Evolutionary conservation across 768 basidiomycete genomes (phyloP).

Genomic region (Tricholoma flavovirens): DNA sequence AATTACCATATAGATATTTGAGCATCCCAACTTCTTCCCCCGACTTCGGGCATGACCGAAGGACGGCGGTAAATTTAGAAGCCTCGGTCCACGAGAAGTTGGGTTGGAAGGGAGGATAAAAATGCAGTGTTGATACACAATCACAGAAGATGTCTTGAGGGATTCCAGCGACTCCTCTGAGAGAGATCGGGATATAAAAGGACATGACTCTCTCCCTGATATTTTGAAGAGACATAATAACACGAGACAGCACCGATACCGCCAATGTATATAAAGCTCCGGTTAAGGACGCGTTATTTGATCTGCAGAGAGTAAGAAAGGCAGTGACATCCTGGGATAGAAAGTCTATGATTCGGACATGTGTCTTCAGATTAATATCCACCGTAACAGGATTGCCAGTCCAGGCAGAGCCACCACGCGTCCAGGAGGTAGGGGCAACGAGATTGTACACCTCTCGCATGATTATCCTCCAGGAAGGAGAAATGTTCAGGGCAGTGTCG

Average conservation of each 20-base stretch:
- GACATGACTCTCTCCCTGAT: conserved; percentile 14
- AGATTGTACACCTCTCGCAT: conserved; percentile 17
- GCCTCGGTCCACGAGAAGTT: conserved; percentile 29
- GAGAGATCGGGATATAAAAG: conserved; percentile 25
- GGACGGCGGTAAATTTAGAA: conserved; percentile 18
- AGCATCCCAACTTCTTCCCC: conserved; percentile 27
- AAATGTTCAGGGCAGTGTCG: conserved; percentile 20
- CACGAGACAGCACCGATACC: conserved; percentile 20
- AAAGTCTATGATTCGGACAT: conserved; percentile 22
- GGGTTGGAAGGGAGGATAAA: conserved; percentile 16
- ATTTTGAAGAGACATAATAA: conserved; percentile 11
- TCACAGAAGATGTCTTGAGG: conserved; percentile 28
- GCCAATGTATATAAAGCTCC: conserved; percentile 25
- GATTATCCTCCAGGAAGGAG: conserved; percentile 22
- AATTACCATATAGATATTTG: conserved; percentile 26
- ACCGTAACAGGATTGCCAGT: conserved; percentile 22
- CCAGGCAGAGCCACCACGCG: conserved; percentile 21
- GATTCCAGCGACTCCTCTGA: conserved; percentile 23
- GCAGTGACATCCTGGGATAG: conserved; percentile 14
- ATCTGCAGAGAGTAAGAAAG: conserved; percentile 22
- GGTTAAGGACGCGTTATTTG: conserved; percentile 28
- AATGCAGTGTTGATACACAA: conserved; percentile 21
- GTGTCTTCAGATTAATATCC: conserved; percentile 13
- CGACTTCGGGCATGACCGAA: conserved; percentile 18
- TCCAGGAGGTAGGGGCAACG: conserved; percentile 26